Conservation (phyloP, 192 early-diverging fungal genomes). For the Spizellomyces sp. region DNA sequence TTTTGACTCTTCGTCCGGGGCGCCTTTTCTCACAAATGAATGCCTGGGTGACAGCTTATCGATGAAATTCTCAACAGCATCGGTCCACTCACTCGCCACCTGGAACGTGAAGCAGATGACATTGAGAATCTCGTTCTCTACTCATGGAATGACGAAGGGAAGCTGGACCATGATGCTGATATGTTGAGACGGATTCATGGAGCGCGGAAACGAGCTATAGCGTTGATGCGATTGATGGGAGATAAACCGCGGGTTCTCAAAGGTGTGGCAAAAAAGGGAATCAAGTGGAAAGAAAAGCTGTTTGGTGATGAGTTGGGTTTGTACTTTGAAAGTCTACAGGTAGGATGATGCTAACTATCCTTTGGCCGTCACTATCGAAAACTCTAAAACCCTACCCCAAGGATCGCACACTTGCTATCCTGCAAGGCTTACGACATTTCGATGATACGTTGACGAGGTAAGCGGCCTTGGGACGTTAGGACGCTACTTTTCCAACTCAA, state of each 20-base stretch:
- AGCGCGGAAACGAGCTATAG: neutral
- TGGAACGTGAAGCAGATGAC: conserved; percentile 7
- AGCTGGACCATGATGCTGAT: conserved; percentile 8
- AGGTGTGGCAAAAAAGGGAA: neutral
- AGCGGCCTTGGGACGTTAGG: neutral
- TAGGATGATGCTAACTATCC: conserved; percentile 19
- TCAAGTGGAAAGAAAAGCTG: neutral
- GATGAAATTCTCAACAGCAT: conserved; percentile 13
- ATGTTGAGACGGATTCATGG: conserved; percentile 21
- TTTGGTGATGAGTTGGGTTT: conserved; percentile 10
- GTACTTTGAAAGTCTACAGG: conserved; percentile 25
- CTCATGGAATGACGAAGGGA: conserved; percentile 16
- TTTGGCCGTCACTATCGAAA: no score
- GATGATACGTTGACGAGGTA: conserved; percentile 11
- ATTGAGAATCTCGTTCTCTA: conserved; percentile 21
- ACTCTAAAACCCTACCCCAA: no score
- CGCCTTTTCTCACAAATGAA: neutral
- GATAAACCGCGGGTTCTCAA: neutral
- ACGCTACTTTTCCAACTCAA: neutral
- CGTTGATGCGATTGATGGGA: neutral
- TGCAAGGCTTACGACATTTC: neutral
- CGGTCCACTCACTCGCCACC: conserved; percentile 3
- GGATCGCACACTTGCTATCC: no score
- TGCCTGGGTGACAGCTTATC: conserved; percentile 7
- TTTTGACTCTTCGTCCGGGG: neutral